A percentile compares a stretch with the other conserved stretches of the same genome.
Conservation (phyloP, 2,329 filamentous ascomycete species). For the Incumbomyces delicatus region DNA sequence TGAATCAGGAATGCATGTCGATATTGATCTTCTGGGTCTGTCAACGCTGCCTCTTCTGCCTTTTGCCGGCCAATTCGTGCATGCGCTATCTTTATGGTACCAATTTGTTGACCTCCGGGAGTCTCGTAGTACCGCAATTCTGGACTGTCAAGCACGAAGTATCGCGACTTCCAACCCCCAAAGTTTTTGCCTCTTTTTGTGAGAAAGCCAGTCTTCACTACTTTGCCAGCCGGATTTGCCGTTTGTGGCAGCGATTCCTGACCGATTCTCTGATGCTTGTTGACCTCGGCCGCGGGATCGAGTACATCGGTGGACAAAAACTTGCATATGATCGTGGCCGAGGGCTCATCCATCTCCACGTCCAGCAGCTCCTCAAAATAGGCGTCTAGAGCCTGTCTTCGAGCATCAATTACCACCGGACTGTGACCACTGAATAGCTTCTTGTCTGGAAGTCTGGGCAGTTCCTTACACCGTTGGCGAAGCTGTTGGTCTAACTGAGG, state of each 20-base stretch:
- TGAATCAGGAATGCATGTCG: slow-evolving; percentile 91
- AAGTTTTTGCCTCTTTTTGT: slow-evolving; percentile 98
- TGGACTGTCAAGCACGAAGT: slow-evolving; percentile 59
- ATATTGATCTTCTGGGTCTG: slow-evolving; percentile 81
- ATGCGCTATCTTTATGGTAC: slow-evolving; percentile 81
- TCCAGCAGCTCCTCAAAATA: slow-evolving; percentile 83
- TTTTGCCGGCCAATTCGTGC: slow-evolving; percentile 94
- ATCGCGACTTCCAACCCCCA: slow-evolving; percentile 89
- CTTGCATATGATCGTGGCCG: slow-evolving; percentile 72
- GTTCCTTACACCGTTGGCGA: slow-evolving; percentile 62
- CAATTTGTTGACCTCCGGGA: slow-evolving; percentile 79
- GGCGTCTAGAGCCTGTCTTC: slow-evolving; percentile 66
- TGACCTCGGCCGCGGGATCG: slow-evolving; percentile 32
- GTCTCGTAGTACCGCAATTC: slow-evolving; percentile 84
- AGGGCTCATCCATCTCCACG: slow-evolving; percentile 65
- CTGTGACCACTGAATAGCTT: slow-evolving; percentile 85
- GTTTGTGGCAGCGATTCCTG: slow-evolving; percentile 26
- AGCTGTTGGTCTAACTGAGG: slow-evolving; percentile 73
- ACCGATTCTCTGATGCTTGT: slow-evolving; percentile 12
- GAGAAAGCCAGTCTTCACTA: slow-evolving; percentile 76
- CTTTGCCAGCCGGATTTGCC: slow-evolving; percentile 52
- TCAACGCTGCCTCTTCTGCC: slow-evolving; percentile 39
- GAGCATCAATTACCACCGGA: slow-evolving; percentile 83
- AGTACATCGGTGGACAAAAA: slow-evolving; percentile 67
- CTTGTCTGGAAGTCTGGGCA: slow-evolving; percentile 69